phyloP scores from a whole-genome alignment of 2,329 filamentous ascomycete species.

The Exophiala viscosa region DNA sequence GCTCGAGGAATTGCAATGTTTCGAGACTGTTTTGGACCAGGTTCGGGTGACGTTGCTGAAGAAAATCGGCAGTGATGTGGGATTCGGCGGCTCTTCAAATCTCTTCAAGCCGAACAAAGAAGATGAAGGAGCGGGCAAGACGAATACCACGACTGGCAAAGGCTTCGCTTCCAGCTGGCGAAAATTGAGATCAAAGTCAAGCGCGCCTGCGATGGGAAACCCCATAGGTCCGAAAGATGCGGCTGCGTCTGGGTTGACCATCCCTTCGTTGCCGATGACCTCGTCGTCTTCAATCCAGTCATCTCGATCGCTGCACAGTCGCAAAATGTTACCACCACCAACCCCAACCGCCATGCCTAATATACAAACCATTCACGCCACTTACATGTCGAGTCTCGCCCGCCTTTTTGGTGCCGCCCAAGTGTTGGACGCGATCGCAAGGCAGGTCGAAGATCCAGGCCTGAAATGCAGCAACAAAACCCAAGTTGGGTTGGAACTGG shows the following conservation, averaged over 20 bases:
- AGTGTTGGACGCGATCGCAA: constrained; percentile 84
- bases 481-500: constrained; percentile 90
- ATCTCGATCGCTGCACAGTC: constrained; percentile 59
- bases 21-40: constrained; percentile 82
- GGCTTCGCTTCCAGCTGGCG: constrained; percentile 82
- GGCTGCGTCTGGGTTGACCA: constrained; percentile 54
- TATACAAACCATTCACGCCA: constrained; percentile 53
- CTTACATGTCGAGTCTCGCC: constrained; percentile 88
- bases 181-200: constrained; percentile 82
- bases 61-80: constrained; percentile 90
- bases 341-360: constrained; percentile 71
- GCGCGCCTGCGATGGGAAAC: constrained; percentile 38
- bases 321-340: constrained; percentile 45
- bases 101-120: constrained; percentile 65
- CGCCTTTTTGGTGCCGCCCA: constrained; percentile 90
- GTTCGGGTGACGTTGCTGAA: constrained; percentile 72
- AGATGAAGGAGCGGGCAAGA: constrained; percentile 50
- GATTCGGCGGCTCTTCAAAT: constrained; percentile 67
- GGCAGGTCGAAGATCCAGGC: constrained; percentile 92
- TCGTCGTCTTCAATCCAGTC: constrained; percentile 54
- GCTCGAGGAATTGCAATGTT: constrained; percentile 85
- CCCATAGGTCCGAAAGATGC: constrained; percentile 34
- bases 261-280: constrained; percentile 78
- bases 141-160: constrained; percentile 65
- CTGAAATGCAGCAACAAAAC: constrained; percentile 88